Base-by-base conservation (phyloP, 2,329 filamentous ascomycete genomes). In the Ophiosphaerella narmari region DNA sequence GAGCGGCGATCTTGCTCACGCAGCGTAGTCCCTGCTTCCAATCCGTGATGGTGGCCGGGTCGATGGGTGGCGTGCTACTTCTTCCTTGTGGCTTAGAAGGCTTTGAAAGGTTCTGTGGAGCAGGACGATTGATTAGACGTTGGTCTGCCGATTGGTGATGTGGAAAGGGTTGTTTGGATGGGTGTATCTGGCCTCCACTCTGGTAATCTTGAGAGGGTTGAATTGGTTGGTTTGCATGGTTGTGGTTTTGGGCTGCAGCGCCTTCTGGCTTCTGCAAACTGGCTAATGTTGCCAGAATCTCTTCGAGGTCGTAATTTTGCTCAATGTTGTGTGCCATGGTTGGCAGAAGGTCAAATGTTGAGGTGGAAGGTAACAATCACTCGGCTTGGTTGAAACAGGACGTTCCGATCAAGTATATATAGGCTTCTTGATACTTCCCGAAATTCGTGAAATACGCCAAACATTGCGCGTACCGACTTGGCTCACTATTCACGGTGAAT, bases 21-120 rank as follows among this genome's bases (percentile, higher is more conserved):
- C 75, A 78, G 14, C 78, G 73, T 6, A 80, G 62, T 14, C 74
- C 78, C 43, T 74, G 72, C 39, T 74, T 72, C 78, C 78, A 80
- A 51, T 77, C 72, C 7, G 72, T 78, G 50, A 80, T 80, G 0
- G 73, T 76, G 0, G 78, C 73, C 31, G 77, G 75, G 53, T 80
- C 76, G 16, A 79, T 75, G 11, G 59, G 39, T 4, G 67, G 59
- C 9, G 62, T 61, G 4, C 63, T 56, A 24, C 54, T 37, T 8
- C 51, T 57, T 23, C 46, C 43, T 40, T 63, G 66, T 3, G 59
- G 57, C 39, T 47, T 48, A 37, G 55, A 43, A 21, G 46, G 32
- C 36, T 50, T 46, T 14, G 54, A 50, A 21, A 48, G 50, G 39
- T 62, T 59, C 24, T 64, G 54, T 9, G 50, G 55, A 14, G 46